Evolutionary conservation across 192 early-diverging fungal species (phyloP).

Genomic region (Phycomyces blakesleeanus): DNA sequence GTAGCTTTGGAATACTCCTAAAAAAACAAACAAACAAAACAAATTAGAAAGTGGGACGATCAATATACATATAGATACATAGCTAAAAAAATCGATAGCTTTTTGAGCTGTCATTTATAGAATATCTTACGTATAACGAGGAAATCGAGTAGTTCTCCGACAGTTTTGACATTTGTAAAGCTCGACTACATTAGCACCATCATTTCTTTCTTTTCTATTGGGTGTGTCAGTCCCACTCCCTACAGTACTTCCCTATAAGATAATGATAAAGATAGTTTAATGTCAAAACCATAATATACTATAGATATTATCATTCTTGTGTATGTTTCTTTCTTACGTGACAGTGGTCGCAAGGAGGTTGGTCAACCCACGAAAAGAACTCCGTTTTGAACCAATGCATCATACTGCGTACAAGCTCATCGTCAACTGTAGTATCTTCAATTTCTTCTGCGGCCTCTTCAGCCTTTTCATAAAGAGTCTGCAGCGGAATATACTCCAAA

Average conservation of each 20-base stretch:
- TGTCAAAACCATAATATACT: too few species aligned
- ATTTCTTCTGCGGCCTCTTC: conserved; percentile 7
- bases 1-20: conserved; percentile 10
- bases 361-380: conserved; percentile 51
- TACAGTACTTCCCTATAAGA: too few species aligned
- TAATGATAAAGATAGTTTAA: too few species aligned
- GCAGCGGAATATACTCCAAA: conserved; percentile 39
- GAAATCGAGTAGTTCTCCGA: conserved; percentile 40
- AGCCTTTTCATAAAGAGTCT: conserved; percentile 38
- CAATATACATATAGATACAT: conserved; percentile 17
- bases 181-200: conserved; percentile 42
- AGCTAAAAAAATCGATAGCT: too few species aligned
- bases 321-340: conserved; percentile 15
- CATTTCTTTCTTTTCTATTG: conserved; percentile 32
- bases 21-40: too few species aligned
- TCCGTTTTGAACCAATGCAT: conserved; percentile 53
- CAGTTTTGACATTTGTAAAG: conserved; percentile 39
- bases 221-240: conserved; percentile 4
- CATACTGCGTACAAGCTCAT: conserved; percentile 30
- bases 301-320: too few species aligned
- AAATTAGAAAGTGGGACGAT: too few species aligned
- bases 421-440: background rate
- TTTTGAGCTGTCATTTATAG: background rate
- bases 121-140: conserved; percentile 40
- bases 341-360: conserved; percentile 40